Percentiles rank a stretch among this genome's conserved stretches.
phyloP scores from a whole-genome alignment of 108 stramenopile species.

The Cyclotella cryptica region DNA sequence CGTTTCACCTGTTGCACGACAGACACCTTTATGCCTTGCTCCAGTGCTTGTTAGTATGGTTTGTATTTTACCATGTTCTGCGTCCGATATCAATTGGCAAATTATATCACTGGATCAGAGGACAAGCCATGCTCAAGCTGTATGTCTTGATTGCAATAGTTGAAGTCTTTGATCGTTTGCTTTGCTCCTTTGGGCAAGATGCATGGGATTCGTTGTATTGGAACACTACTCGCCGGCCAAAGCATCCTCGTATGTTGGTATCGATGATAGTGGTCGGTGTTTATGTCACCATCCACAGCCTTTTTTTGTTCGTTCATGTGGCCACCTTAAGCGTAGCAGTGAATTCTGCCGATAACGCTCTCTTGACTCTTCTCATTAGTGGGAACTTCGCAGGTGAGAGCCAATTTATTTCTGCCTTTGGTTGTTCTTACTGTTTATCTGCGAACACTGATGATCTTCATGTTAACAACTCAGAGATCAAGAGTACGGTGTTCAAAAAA shows the following conservation, averaged over 20 bases:
- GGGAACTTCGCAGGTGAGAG: constrained; percentile 90
- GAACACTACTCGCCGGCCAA: constrained; percentile 85
- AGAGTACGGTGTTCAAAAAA: constrained; percentile 98
- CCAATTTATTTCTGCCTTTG: too few species aligned
- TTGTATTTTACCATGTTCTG: constrained; percentile 73
- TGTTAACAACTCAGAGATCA: constrained; percentile 78
- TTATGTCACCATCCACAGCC: constrained; percentile 78
- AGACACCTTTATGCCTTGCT: constrained; percentile 79
- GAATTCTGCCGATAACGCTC: constrained; percentile 86
- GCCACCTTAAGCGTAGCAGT: constrained; percentile 92
- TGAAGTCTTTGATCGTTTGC: constrained; percentile 96
- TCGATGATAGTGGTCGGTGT: constrained; percentile 74
- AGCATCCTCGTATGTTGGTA: constrained; percentile 71
- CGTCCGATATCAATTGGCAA: constrained; percentile 87
- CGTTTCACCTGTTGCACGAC: too few species aligned
- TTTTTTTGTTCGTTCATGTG: constrained; percentile 82
- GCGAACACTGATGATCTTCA: too few species aligned
- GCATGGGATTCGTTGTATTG: constrained; percentile 94
- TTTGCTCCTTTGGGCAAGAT: constrained; percentile 97
- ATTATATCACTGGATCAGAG: constrained; percentile 98
- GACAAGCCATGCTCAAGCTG: constrained; percentile 97
- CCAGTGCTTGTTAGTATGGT: constrained; percentile 74
- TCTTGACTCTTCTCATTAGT: constrained; percentile 91
- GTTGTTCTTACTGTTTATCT: too few species aligned
- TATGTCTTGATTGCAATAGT: constrained; percentile 97